A percentile compares a stretch with the other conserved stretches of the same genome.
Evolutionary conservation across 177 flowering plant genomes (phyloP).

Genomic region (Vitis hybrid): DNA sequence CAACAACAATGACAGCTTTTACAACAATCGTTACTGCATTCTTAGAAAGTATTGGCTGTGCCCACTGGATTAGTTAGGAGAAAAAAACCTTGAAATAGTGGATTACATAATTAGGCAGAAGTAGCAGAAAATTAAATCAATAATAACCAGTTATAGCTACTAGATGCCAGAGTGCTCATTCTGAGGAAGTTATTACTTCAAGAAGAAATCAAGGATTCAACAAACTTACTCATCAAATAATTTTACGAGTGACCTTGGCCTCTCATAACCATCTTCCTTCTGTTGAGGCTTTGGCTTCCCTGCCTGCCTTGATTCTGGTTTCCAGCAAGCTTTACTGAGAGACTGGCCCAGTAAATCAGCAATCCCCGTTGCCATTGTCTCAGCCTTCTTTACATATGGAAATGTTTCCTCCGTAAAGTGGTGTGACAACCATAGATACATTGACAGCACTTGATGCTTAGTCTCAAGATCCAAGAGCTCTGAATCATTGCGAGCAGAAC

Average conservation of each 20-base stretch:
- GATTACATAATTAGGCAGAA: background rate
- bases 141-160: background rate
- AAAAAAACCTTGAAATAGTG: background rate
- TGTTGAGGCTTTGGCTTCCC: constrained; percentile 41
- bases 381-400: constrained; percentile 67
- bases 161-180: background rate
- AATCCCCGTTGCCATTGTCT: constrained; percentile 80
- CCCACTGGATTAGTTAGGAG: background rate
- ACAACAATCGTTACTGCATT: too few relatives aligned
- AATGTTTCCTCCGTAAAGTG: constrained; percentile 74
- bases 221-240: constrained; percentile 48
- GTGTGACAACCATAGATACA: constrained; percentile 88
- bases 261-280: constrained; percentile 50
- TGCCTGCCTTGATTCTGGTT: constrained; percentile 55
- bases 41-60: too few relatives aligned
- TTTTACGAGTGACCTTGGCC: constrained; percentile 64
- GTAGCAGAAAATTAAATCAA: background rate
- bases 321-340: constrained; percentile 46
- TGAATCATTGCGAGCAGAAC: constrained; percentile 76
- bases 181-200: constrained; percentile 1
- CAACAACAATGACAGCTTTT: too few relatives aligned
- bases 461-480: constrained; percentile 93
- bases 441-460: constrained; percentile 89
- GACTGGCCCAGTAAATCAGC: constrained; percentile 80
- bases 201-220: background rate